Evolutionary conservation across 805 yeast genomes (phyloP).

Genomic region (Saccharomycopsis fibuligera): DNA sequence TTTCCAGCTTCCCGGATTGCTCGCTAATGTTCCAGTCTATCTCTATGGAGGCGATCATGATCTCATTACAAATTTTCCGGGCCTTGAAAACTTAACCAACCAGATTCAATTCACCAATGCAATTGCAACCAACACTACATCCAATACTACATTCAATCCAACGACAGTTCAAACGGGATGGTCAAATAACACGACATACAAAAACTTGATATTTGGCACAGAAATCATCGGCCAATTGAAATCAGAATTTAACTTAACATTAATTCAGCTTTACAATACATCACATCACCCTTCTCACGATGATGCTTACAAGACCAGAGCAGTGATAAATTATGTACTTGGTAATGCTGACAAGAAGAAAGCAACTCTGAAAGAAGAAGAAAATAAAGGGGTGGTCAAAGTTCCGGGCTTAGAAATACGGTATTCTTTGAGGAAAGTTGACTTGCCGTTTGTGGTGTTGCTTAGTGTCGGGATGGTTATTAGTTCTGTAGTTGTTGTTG

Average conservation of each 20-base stretch:
- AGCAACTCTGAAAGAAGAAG: not conserved
- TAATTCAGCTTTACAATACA: conserved; percentile 52
- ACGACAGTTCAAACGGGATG: conserved; percentile 37
- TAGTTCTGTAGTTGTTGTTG: too few relatives aligned
- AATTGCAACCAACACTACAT: too few relatives aligned
- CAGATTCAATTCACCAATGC: conserved; percentile 59
- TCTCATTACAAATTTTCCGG: conserved; percentile 75
- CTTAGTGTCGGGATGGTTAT: too few relatives aligned
- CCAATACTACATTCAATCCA: too few relatives aligned
- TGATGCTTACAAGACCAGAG: conserved; percentile 50
- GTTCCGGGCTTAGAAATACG: not conserved
- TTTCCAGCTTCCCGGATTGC: conserved; percentile 54
- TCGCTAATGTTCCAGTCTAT: conserved; percentile 55
- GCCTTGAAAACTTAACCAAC: conserved; percentile 61
- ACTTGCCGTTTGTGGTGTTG: not conserved
- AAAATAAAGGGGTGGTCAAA: too few relatives aligned
- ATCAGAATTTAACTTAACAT: conserved; percentile 55
- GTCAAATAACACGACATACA: conserved; percentile 33
- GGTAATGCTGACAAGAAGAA: conserved; percentile 2
- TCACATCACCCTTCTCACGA: conserved; percentile 83
- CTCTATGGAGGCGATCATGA: conserved; percentile 86
- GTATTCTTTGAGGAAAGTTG: not conserved
- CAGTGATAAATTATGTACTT: conserved; percentile 44
- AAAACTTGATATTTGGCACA: conserved; percentile 28
- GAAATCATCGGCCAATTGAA: conserved; percentile 35